A percentile compares a stretch with the other conserved stretches of the same genome.
These are phyloP conservation scores for Tetradesmus obliquus DNA, from an alignment of 139 green algal species.

Conservation along the genomic window DNA sequence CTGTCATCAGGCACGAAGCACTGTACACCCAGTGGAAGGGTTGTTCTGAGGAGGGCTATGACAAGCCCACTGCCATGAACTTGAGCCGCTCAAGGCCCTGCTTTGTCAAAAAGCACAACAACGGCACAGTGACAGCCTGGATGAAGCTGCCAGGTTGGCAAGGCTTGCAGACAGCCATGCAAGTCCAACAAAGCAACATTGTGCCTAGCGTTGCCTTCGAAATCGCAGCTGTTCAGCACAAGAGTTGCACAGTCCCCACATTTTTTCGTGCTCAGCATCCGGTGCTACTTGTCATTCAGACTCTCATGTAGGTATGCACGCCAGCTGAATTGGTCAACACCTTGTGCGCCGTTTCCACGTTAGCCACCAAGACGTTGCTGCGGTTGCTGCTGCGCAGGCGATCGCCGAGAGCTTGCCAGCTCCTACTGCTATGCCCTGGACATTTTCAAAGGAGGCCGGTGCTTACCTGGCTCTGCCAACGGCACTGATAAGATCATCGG, in stretches of 20 bases:
- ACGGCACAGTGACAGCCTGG: neutral
- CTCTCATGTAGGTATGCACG: no score
- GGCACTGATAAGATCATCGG: neutral
- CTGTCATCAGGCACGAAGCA: neutral
- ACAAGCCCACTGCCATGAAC: neutral
- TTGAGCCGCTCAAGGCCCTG: neutral
- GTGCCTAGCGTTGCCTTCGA: no score
- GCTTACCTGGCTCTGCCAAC: neutral
- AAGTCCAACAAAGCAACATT: no score
- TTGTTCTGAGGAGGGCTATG: neutral
- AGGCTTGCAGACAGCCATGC: neutral
- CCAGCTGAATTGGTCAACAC: no score
- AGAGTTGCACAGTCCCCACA: no score
- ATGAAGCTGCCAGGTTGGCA: neutral
- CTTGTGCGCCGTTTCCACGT: no score
- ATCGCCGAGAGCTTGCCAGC: neutral
- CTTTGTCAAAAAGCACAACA: neutral
- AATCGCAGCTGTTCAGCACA: no score
- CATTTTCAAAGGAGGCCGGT: slow-evolving; percentile 6
- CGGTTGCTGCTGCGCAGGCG: neutral
- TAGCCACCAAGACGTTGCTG: neutral
- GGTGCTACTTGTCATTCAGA: no score
- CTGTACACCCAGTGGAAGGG: neutral
- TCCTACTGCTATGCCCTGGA: slow-evolving; percentile 29
- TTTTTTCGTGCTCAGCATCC: no score